Percentiles rank a stretch among this genome's conserved stretches.
Evolutionary conservation across 2,329 filamentous ascomycete genomes (phyloP).

Genomic region (Podosphaera leucotricha): DNA sequence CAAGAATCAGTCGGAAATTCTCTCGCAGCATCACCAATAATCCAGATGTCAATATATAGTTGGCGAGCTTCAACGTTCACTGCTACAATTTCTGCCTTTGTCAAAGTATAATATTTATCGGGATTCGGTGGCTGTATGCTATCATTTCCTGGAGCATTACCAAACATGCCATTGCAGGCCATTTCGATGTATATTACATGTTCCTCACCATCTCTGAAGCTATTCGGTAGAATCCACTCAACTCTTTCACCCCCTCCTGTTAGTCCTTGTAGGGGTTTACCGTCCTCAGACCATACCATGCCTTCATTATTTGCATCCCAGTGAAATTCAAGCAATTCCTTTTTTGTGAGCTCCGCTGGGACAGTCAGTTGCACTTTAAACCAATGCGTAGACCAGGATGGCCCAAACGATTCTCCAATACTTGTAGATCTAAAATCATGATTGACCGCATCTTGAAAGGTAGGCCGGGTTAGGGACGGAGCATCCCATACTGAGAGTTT

Average conservation of each 20-base stretch:
- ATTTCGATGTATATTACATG: conserved; percentile 92
- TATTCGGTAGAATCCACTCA: conserved; percentile 73
- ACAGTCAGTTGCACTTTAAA: conserved; percentile 66
- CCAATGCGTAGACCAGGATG: conserved; percentile 96
- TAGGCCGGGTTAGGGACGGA: conserved; percentile 54
- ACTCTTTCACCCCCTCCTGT: conserved; percentile 72
- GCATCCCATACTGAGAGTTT: conserved; percentile 73
- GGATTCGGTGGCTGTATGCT: conserved; percentile 71
- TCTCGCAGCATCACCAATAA: conserved; percentile 74
- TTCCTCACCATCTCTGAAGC: conserved; percentile 62
- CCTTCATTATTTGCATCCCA: conserved; percentile 93
- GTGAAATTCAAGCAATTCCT: conserved; percentile 75
- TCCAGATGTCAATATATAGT: conserved; percentile 84
- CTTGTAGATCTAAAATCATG: conserved; percentile 53
- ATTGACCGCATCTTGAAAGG: conserved; percentile 60
- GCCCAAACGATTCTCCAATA: conserved; percentile 64
- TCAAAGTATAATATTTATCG: conserved; percentile 57
- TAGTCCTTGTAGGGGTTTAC: conserved; percentile 74
- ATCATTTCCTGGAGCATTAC: conserved; percentile 65
- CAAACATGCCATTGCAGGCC: conserved; percentile 98
- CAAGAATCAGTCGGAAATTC: conserved; percentile 78
- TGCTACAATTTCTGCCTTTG: conserved; percentile 63
- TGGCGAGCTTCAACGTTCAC: conserved; percentile 68
- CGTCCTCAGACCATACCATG: conserved; percentile 78
- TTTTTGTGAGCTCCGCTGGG: conserved; percentile 45